phyloP scores from a whole-genome alignment of 176 grass and related monocot genomes.

The Elymus sibiricus region DNA sequence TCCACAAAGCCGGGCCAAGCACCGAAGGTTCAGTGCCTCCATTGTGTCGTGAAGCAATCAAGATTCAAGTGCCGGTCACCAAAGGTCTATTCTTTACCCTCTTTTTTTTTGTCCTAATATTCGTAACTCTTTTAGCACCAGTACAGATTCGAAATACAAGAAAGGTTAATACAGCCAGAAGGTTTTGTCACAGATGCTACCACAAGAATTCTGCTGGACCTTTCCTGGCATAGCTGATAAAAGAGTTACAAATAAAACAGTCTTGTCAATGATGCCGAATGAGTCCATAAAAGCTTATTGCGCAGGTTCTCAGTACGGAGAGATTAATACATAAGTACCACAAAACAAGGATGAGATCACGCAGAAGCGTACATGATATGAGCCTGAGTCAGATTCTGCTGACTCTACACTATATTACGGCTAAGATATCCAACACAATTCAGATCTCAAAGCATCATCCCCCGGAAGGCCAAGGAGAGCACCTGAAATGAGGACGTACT shows the following conservation, averaged over 20 bases:
- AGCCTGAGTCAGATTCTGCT: constrained; percentile 37
- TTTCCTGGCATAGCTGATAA: not conserved
- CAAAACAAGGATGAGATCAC: constrained; percentile 11
- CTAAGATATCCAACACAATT: constrained; percentile 20
- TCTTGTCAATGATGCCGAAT: not conserved
- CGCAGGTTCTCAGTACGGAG: not conserved
- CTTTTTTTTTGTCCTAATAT: not conserved
- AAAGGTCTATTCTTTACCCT: not conserved
- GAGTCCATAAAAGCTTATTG: constrained; percentile 18
- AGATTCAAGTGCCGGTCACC: too few species aligned
- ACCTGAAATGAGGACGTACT: constrained; percentile 2
- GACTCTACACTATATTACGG: constrained; percentile 51
- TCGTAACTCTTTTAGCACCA: not conserved
- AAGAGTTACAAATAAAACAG: not conserved
- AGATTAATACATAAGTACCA: constrained; percentile 30
- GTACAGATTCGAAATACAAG: not conserved
- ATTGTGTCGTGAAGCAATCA: too few species aligned
- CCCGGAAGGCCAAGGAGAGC: not conserved
- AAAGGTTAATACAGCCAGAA: not conserved
- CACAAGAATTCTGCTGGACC: not conserved
- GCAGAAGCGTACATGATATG: not conserved
- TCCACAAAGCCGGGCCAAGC: too few species aligned
- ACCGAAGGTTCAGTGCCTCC: too few species aligned
- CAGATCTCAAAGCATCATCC: not conserved
- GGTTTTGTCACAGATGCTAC: not conserved